Percentiles rank a stretch among this genome's conserved stretches.
phyloP scores from a whole-genome alignment of 371 early-diverging fungal genomes.

The Blyttiomyces sp. region DNA sequence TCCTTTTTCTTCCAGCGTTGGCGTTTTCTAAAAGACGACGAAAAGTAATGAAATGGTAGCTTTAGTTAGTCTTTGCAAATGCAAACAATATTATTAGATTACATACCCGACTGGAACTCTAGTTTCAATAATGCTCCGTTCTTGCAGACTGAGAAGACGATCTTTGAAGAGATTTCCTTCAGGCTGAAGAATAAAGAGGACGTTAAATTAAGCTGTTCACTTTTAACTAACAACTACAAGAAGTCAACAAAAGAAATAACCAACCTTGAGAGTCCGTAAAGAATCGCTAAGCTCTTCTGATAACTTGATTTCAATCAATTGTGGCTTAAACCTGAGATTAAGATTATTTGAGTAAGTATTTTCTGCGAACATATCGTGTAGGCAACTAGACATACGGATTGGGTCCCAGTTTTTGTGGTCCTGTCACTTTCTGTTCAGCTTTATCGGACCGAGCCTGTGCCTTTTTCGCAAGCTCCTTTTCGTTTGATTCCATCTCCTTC shows the following conservation, averaged over 20 bases:
- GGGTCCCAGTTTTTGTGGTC: slow-evolving; percentile 1
- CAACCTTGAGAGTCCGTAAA: slow-evolving; percentile 47
- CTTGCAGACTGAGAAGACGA: slow-evolving; percentile 74
- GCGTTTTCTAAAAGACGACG: slow-evolving; percentile 12
- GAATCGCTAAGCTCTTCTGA: slow-evolving; percentile 60
- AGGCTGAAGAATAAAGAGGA: slow-evolving; percentile 55
- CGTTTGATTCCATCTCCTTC: slow-evolving; percentile 8
- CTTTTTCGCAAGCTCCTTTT: slow-evolving; percentile 11
- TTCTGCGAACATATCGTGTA: too few relatives aligned
- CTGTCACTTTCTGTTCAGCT: slow-evolving; percentile 7
- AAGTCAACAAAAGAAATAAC: background rate
- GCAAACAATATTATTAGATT: too few relatives aligned
- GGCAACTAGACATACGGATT: too few relatives aligned
- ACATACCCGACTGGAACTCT: too few relatives aligned
- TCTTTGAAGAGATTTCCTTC: slow-evolving; percentile 85
- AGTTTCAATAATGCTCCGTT: slow-evolving; percentile 82
- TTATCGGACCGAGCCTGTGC: slow-evolving; percentile 8
- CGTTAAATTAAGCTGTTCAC: slow-evolving; percentile 3
- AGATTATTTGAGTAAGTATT: too few relatives aligned
- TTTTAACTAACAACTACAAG: background rate
- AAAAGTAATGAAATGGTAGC: too few relatives aligned
- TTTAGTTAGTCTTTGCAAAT: too few relatives aligned
- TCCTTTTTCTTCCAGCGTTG: slow-evolving; percentile 36
- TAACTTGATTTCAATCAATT: slow-evolving; percentile 52
- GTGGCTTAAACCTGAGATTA: slow-evolving; percentile 30